Conservation (phyloP, 345 rosid genomes). For the Rhodamnia rubescens region DNA sequence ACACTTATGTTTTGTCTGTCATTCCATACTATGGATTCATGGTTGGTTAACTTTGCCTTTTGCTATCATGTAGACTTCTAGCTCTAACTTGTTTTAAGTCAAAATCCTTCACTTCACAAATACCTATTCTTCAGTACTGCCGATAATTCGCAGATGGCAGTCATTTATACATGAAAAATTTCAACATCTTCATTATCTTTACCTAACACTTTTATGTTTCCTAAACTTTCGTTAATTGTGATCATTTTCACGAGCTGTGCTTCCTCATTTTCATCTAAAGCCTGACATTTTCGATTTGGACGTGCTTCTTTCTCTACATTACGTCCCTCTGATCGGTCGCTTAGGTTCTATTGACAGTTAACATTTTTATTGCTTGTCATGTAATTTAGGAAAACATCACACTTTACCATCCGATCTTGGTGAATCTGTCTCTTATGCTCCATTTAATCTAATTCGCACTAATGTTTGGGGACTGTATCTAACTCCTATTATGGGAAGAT, state of each 20-base stretch:
- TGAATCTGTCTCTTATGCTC: not conserved
- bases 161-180: not conserved
- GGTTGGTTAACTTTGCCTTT: no score
- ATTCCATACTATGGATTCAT: no score
- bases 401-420: not conserved
- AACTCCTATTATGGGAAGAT: not conserved
- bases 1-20: no score
- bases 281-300: not conserved
- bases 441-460: not conserved
- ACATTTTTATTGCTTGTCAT: not conserved
- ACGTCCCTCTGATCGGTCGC: not conserved
- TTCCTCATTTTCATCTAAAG: not conserved
- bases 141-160: no score
- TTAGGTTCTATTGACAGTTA: not conserved
- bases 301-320: not conserved
- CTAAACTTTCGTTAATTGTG: not conserved
- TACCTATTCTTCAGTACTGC: no score
- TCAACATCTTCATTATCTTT: not conserved
- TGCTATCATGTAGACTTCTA: no score
- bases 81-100: no score
- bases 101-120: no score
- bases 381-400: not conserved
- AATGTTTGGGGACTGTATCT: not conserved
- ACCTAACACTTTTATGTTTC: not conserved
- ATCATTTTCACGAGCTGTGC: no score